These are phyloP conservation scores for Candida corydali DNA, from an alignment of 805 yeast species.

Conservation along the genomic window DNA sequence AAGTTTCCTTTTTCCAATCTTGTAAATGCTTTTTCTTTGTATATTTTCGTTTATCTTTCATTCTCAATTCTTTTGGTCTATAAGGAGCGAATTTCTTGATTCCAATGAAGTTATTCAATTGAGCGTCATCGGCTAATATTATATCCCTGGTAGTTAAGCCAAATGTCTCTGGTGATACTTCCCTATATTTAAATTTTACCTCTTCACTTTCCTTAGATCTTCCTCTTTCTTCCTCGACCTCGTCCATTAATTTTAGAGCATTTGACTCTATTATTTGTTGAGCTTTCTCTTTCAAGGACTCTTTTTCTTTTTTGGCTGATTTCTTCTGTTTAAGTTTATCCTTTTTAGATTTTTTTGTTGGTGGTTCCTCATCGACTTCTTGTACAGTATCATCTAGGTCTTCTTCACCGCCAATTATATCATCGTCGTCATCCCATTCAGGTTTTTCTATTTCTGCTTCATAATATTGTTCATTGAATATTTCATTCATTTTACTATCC, in stretches of 20 bases:
- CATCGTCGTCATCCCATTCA: slow-evolving; percentile 31
- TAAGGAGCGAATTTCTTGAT: slow-evolving; percentile 92
- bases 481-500: slow-evolving; percentile 81
- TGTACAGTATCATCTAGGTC: slow-evolving; percentile 12
- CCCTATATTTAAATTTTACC: slow-evolving; percentile 75
- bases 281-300: slow-evolving; percentile 60
- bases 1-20: slow-evolving; percentile 87
- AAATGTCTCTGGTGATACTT: slow-evolving; percentile 90
- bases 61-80: slow-evolving; percentile 65
- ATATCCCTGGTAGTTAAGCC: slow-evolving; percentile 87
- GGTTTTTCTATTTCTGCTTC: slow-evolving; percentile 41
- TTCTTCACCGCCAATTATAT: slow-evolving; percentile 11
- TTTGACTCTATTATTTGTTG: slow-evolving; percentile 76
- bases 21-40: slow-evolving; percentile 70
- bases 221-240: slow-evolving; percentile 65
- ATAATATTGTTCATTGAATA: slow-evolving; percentile 83
- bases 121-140: slow-evolving; percentile 81
- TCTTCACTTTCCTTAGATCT: slow-evolving; percentile 27
- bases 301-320: slow-evolving; percentile 57
- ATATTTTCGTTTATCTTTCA: slow-evolving; percentile 78
- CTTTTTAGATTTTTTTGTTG: slow-evolving; percentile 42
- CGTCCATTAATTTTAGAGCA: slow-evolving; percentile 59
- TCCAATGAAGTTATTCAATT: slow-evolving; percentile 79
- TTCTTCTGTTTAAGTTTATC: slow-evolving; percentile 56
- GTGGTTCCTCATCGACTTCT: slow-evolving; percentile 17